Evolutionary conservation across 305 asterid genomes (phyloP), one percentile per base, ranked within the genome.

Genomic region (Solanum aculeatissimum): DNA sequence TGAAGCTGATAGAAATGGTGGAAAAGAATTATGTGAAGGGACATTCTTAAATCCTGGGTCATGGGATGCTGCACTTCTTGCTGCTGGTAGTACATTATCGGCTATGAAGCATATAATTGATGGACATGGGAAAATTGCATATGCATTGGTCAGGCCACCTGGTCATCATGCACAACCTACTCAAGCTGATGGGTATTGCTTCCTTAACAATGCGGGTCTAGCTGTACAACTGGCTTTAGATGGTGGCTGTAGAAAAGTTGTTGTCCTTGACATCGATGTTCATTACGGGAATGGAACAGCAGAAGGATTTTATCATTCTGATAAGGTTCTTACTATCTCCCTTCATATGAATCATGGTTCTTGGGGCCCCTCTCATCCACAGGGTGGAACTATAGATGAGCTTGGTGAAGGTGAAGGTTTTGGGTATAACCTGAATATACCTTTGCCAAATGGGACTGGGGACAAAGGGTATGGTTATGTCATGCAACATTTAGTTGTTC

Each of bases 281-380:
- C 99, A 96, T 85, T 93, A 96, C 57, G 99, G 98, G 49, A 94
- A 96, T 49, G 98, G 99, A 81, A 95, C 97, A 65, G 99, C 99
- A 1, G 94, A 93, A 90, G 98, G 99, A 6, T 95, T 93, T 87
- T 95, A 91, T 85, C 80, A 83, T 55, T 91, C 97, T 11, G 88
- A 92, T 75, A 89, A 86, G 85, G 98, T 95, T 65, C 95, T 96
- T 35, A 93, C 99, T 0, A 87, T 95, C 53, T 95, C 99, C 23
- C 95, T 96, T 72, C 99, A 96, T 81, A 95, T 95, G 99, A 92
- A 93, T 84, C 99, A 95, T 66, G 98, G 98, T 77, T 93, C 98
- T 7, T 96, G 99, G 98, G 99, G 99, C 25, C 92, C 97, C 13
- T 93, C 98, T 18, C 98, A 96, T 91, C 98, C 97, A 1, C 98